Conservation (phyloP, 768 basidiomycete species). For the Mycena sanguinolenta region DNA sequence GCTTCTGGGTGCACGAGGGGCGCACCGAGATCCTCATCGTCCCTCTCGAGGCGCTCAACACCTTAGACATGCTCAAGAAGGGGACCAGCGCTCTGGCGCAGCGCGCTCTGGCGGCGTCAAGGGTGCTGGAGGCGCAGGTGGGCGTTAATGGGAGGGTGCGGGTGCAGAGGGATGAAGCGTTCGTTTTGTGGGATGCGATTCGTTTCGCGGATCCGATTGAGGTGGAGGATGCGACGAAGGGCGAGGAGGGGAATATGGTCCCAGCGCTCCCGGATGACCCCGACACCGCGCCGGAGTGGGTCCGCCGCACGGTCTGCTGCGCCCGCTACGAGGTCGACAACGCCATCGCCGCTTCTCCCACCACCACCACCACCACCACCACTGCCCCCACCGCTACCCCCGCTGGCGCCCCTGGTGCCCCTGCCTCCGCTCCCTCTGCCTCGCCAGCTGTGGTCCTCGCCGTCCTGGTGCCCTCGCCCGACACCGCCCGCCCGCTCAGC, state of each 20-base stretch:
- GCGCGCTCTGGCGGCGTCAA: slow-evolving; percentile 88
- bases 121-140: slow-evolving; percentile 89
- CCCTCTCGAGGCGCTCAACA: slow-evolving; percentile 93
- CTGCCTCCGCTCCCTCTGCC: slow-evolving; percentile 32
- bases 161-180: slow-evolving; percentile 87
- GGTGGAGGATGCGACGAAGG: slow-evolving; percentile 40
- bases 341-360: slow-evolving; percentile 37
- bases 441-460: slow-evolving; percentile 43
- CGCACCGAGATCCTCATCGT: slow-evolving; percentile 84
- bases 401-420: too few species aligned
- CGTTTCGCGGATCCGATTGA: slow-evolving; percentile 49
- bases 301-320: slow-evolving; percentile 87
- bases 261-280: too few species aligned
- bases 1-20: slow-evolving; percentile 85
- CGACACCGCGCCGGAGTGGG: slow-evolving; percentile 82
- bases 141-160: slow-evolving; percentile 85
- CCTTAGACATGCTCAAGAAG: slow-evolving; percentile 93
- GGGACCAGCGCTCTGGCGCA: slow-evolving; percentile 83
- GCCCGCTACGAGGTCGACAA: slow-evolving; percentile 79
- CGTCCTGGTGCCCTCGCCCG: slow-evolving; percentile 44
- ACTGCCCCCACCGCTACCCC: too few species aligned
- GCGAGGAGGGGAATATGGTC: too few species aligned
- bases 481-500: slow-evolving; percentile 57
- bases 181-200: slow-evolving; percentile 85
- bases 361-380: background rate